Percentiles rank a stretch among this genome's conserved stretches.
Evolutionary conservation across 192 early-diverging fungal species (phyloP).

Genomic region (Podila clonocystis): DNA sequence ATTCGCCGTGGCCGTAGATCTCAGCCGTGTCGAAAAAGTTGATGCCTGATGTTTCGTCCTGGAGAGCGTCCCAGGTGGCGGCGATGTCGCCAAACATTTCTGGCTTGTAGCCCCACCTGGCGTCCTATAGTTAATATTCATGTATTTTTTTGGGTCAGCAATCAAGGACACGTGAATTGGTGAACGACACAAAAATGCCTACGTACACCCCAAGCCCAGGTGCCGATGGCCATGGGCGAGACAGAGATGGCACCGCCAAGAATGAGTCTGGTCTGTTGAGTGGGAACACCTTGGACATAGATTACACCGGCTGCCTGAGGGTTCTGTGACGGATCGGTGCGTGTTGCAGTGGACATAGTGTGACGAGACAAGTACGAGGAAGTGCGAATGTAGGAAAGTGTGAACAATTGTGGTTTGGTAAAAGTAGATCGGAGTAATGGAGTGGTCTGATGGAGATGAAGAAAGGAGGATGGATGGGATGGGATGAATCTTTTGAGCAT

Average conservation of each 20-base stretch:
- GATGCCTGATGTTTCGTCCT: conserved; percentile 36
- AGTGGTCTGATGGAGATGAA: too few relatives aligned
- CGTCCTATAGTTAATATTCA: conserved; percentile 24
- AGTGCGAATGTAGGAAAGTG: not conserved
- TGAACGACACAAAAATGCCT: not conserved
- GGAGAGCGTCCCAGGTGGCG: conserved; percentile 50
- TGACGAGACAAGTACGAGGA: not conserved
- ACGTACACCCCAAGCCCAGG: conserved; percentile 57
- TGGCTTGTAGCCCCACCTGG: conserved; percentile 51
- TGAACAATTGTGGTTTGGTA: too few relatives aligned
- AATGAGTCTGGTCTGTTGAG: conserved; percentile 44
- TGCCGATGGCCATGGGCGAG: conserved; percentile 56
- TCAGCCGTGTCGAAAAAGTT: conserved; percentile 65
- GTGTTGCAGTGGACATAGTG: conserved; percentile 9
- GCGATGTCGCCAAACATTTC: conserved; percentile 53
- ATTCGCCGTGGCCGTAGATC: conserved; percentile 59
- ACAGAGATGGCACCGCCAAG: conserved; percentile 44
- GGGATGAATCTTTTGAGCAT: too few relatives aligned
- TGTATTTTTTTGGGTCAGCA: too few relatives aligned
- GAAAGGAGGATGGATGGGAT: too few relatives aligned
- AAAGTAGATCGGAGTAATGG: too few relatives aligned
- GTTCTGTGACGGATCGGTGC: conserved; percentile 5
- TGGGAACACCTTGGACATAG: conserved; percentile 52
- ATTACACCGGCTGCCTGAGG: conserved; percentile 25
- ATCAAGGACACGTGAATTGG: not conserved